Base-by-base conservation (phyloP, 108 stramenopile genomes). In the Cyclostephanos invisitatus region DNA sequence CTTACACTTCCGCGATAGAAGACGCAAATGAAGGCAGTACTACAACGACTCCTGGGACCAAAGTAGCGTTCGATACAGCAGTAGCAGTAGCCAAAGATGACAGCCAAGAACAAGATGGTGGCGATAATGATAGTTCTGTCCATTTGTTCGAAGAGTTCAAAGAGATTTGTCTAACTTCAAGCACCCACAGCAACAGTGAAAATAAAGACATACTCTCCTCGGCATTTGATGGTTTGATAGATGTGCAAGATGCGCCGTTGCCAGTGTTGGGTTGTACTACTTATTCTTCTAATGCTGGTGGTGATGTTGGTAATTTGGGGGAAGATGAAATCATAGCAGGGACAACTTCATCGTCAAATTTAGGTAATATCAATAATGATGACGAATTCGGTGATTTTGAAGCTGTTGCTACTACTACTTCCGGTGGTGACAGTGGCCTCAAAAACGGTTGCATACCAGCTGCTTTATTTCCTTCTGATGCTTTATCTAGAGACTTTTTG, bases 161-260 rank as follows among this genome's bases (percentile, higher is more conserved):
- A 11, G 56, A 57, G 15, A 32, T 20, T 29, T 0, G 2, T 5
- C 4, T 29, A 27, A 57, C 4, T 57, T 17, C 56, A 27, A 57
- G 17, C 56, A 57, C 28, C 56, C 27, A 57, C 27, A 57, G 56
- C 29, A 17, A 14, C 9, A 32, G 14, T 12, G 29, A 57, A 32
- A 27, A 57, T 5, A 17, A 57, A 27, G 29, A 57, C 29, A 46
- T 46, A 15, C 11, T 57, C 7, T 57, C 56, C 56, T 42, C 60
- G n/a, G 78, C 78, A 25, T 79, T 79, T 72, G 78, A 66, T 36
- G 67, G 29, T 50, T 57, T 79, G 49, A 38, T 49, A 1, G 78
- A 79, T 46, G 78, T 79, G 38, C 66, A 79, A 48, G 78, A 79
- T 72, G 55, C 64, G 40, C 78, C 78, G 22, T 63, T 79, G 70